A percentile compares a stretch with the other conserved stretches of the same genome.
Evolutionary conservation across 1,139 yeast species (phyloP).

Genomic region (Nematodospora anomalae): DNA sequence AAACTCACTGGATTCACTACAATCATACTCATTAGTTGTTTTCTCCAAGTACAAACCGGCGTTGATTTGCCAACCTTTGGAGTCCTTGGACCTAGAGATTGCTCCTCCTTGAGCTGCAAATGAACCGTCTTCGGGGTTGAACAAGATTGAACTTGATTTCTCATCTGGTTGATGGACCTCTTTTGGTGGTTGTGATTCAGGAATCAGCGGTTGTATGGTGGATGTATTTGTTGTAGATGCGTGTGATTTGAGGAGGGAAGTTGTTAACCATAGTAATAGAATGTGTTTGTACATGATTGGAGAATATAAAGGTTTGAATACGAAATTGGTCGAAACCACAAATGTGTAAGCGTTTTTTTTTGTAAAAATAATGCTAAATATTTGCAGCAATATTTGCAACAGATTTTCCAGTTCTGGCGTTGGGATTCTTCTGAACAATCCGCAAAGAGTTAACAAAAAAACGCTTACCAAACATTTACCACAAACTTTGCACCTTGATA

Average conservation of each 20-base stretch:
- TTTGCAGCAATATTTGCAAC: no score
- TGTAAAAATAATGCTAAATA: no score
- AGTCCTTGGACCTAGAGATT: neutral
- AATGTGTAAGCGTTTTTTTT: no score
- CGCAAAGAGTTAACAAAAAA: no score
- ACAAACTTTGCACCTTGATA: no score
- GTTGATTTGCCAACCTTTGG: slow-evolving; percentile 9
- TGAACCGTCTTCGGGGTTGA: neutral
- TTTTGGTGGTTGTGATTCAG: neutral
- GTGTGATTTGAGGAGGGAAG: neutral
- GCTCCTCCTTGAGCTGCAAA: neutral
- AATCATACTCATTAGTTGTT: neutral
- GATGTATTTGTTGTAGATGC: neutral
- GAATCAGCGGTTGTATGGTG: neutral
- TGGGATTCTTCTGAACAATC: no score
- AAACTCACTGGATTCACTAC: slow-evolving; percentile 1
- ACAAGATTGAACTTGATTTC: neutral
- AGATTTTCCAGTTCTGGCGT: no score
- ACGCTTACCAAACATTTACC: no score
- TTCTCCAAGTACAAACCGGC: slow-evolving; percentile 10
- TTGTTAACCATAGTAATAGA: neutral
- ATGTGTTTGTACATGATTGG: neutral
- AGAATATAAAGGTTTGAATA: neutral
- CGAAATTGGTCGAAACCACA: no score
- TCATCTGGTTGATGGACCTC: no score